These are phyloP conservation scores for Cladosporium sphaerospermum DNA, from an alignment of 2,329 filamentous ascomycete genomes.

Conservation along the genomic window DNA sequence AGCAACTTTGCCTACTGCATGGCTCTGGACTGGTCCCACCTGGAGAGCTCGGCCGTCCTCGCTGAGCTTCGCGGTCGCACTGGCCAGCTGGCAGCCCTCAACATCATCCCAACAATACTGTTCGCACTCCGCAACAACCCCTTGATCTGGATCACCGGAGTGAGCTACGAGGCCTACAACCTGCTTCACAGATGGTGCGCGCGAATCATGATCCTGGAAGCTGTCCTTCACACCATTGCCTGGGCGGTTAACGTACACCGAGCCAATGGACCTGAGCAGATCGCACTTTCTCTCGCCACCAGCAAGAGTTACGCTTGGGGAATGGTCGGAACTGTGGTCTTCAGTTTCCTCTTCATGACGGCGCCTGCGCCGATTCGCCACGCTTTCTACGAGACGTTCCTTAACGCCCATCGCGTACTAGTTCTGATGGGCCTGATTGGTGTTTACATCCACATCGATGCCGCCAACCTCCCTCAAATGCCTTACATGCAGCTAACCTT, in stretches of 20 bases:
- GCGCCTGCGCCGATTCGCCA: slow-evolving; percentile 78
- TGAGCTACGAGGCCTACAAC: slow-evolving; percentile 97
- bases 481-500: slow-evolving; percentile 70
- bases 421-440: slow-evolving; percentile 62
- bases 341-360: slow-evolving; percentile 61
- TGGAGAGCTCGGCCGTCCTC: slow-evolving; percentile 50
- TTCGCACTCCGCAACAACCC: slow-evolving; percentile 91
- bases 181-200: slow-evolving; percentile 80
- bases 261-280: slow-evolving; percentile 56
- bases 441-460: slow-evolving; percentile 71
- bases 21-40: slow-evolving; percentile 53
- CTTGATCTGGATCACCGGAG: slow-evolving; percentile 70
- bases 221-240: slow-evolving; percentile 62
- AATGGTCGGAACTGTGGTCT: slow-evolving; percentile 52
- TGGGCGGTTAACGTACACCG: slow-evolving; percentile 64
- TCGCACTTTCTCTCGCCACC: slow-evolving; percentile 48
- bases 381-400: slow-evolving; percentile 95
- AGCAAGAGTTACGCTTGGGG: slow-evolving; percentile 62
- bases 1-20: slow-evolving; percentile 75
- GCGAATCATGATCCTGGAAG: slow-evolving; percentile 63
- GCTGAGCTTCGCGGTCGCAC: slow-evolving; percentile 82
- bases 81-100: slow-evolving; percentile 76
- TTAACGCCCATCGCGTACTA: slow-evolving; percentile 75
- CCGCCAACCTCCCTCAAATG: slow-evolving; percentile 61
- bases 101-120: slow-evolving; percentile 86